phyloP scores from a whole-genome alignment of 768 basidiomycete species.

The Sarcodon aspratus region DNA sequence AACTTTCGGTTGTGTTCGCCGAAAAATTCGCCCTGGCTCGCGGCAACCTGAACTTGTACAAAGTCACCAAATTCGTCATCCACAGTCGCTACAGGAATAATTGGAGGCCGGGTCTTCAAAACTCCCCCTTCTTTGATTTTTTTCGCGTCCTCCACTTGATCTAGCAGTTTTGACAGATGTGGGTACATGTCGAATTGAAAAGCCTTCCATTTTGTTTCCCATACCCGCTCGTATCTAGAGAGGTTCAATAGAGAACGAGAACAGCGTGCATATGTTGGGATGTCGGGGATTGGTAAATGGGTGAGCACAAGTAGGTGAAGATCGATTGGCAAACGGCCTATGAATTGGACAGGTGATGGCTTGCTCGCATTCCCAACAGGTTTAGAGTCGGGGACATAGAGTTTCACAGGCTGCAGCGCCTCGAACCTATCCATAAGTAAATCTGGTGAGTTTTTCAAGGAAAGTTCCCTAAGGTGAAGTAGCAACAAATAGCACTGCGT shows the following conservation, averaged over 20 bases:
- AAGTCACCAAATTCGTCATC: slow-evolving; percentile 92
- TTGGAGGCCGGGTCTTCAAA: slow-evolving; percentile 42
- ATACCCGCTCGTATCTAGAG: slow-evolving; percentile 61
- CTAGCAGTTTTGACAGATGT: slow-evolving; percentile 36
- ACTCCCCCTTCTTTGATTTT: slow-evolving; percentile 25
- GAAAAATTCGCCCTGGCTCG: slow-evolving; percentile 29
- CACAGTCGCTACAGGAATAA: slow-evolving; percentile 42
- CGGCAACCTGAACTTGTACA: slow-evolving; percentile 26
- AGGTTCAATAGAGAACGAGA: slow-evolving; percentile 55
- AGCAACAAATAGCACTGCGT: slow-evolving; percentile 1
- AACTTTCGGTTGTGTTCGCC: slow-evolving; percentile 18
- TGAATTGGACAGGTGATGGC: slow-evolving; percentile 23
- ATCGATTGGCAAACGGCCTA: slow-evolving; percentile 74
- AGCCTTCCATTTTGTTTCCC: slow-evolving; percentile 63
- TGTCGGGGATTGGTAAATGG: slow-evolving; percentile 68
- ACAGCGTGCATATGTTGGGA: slow-evolving; percentile 62
- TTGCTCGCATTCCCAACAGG: slow-evolving; percentile 8
- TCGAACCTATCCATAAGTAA: slow-evolving; percentile 71
- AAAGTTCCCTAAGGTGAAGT: not conserved
- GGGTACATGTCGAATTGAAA: slow-evolving; percentile 36
- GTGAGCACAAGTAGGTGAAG: slow-evolving; percentile 66
- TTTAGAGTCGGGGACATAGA: slow-evolving; percentile 10
- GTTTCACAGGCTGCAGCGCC: slow-evolving; percentile 58
- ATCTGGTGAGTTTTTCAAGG: not conserved
- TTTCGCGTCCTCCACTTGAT: slow-evolving; percentile 42